Evolutionary conservation across 106 monocot species (phyloP), one percentile per base, ranked within the genome.

Genomic region (Agapanthus africanus): DNA sequence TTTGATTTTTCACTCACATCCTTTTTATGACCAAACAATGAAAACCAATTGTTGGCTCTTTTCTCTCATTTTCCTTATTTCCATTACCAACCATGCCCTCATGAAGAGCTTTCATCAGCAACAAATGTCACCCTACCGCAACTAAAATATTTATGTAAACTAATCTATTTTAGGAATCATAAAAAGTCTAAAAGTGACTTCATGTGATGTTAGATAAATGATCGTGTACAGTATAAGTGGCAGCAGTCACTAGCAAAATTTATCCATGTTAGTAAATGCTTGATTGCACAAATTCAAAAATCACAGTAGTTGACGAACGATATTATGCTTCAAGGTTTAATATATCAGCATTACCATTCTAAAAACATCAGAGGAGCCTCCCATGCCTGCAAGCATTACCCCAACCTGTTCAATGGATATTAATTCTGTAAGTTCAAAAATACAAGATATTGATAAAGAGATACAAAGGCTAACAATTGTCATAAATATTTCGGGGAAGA

Each of bases 331-430:
- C 9, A 40, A 1, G 11, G 22, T 37, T 25, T 4, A 70, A 7
- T 57, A 40, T 32, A 41, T 30, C 11, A 37, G 21, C 2, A 71
- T 76, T 87, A 97, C 97, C 97, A 90, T 87, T 80, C 89, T 79
- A 73, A 97, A 97, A n/a, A 97, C 92, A 83, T 97, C 97, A 69
- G 77, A 70, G 49, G 88, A 70, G 74, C 76, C 66, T 51, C 97
- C 92, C 97, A 92, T 92, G 60, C 97, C 97, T 36, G 97, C 64
- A 62, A 97, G 89, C 97, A 92, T 97, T 23, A 92, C 50, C 4
- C 82, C 97, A 72, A 97, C 92, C 97, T 97, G 81, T 66, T 57
- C 13, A 37, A 74, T 63, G 26, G 22, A 54, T 1, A 66, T 28
- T 30, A 30, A 40, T 15, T 42, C 15, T 41, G 22, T 40, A 28